These are phyloP conservation scores for Macrophomina pseudophaseolina DNA, from an alignment of 2,329 filamentous ascomycete genomes.

Conservation along the genomic window DNA sequence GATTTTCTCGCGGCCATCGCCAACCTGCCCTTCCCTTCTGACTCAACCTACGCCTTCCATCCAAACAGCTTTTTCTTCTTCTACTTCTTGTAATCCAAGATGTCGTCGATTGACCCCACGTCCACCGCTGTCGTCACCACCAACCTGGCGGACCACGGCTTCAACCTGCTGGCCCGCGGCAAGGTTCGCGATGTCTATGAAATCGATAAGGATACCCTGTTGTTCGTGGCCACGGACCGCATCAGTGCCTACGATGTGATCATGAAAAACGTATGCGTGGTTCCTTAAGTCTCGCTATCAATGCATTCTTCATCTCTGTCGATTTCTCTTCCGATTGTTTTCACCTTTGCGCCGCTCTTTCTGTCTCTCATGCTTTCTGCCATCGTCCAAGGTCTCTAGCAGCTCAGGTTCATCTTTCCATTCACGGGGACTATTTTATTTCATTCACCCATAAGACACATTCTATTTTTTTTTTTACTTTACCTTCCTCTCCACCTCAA, in stretches of 20 bases:
- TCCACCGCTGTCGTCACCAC: conserved; percentile 33
- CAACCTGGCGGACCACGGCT: conserved; percentile 41
- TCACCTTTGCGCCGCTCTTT: too few relatives aligned
- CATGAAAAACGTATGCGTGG: conserved; percentile 71
- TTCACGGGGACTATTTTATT: too few relatives aligned
- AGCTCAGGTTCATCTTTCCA: neutral
- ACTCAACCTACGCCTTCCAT: neutral
- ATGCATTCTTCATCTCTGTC: neutral
- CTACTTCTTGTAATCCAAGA: conserved; percentile 21
- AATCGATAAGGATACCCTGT: conserved; percentile 71
- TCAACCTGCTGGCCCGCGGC: conserved; percentile 61
- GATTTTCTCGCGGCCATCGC: conserved; percentile 5
- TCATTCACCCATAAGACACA: too few relatives aligned
- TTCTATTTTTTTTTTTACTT: too few relatives aligned
- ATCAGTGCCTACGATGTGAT: conserved; percentile 96
- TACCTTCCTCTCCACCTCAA: too few relatives aligned
- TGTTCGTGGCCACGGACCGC: conserved; percentile 86
- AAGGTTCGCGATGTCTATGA: conserved; percentile 86
- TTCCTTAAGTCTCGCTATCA: neutral
- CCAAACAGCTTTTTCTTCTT: neutral
- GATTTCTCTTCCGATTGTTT: neutral
- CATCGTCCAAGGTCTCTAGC: neutral
- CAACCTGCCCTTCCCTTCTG: neutral
- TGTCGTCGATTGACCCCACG: conserved; percentile 32
- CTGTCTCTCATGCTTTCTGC: neutral